phyloP scores from a whole-genome alignment of 139 green algal species.

The Parachlorella kessleri region DNA sequence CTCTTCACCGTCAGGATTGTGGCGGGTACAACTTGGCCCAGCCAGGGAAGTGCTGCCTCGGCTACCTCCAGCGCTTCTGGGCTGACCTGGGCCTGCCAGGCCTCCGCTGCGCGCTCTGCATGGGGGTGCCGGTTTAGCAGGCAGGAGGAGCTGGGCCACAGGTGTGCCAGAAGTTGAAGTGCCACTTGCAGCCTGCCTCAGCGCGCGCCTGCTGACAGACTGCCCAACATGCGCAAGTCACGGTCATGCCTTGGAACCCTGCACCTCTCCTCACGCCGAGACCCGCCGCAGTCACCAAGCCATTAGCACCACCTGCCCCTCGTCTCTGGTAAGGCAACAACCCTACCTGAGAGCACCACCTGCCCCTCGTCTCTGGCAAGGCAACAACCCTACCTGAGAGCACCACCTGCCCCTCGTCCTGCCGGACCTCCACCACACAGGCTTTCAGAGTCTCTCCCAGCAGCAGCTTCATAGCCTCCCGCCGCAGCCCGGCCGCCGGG shows the following conservation, averaged over 20 bases:
- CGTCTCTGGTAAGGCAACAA: no score
- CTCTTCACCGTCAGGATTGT: slow-evolving; percentile 25
- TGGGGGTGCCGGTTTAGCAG: no score
- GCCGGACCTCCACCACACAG: slow-evolving; percentile 1
- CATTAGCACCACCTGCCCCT: not conserved
- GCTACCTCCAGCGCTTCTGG: not conserved
- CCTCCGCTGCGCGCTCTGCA: not conserved
- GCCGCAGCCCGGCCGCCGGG: not conserved
- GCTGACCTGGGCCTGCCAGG: not conserved
- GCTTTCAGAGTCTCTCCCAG: not conserved
- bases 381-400: slow-evolving; percentile 4
- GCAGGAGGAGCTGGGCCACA: no score
- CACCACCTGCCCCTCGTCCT: slow-evolving; percentile 11
- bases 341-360: not conserved
- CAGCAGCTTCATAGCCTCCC: slow-evolving; percentile 12
- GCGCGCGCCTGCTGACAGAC: no score
- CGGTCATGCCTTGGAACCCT: no score
- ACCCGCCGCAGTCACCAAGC: no score
- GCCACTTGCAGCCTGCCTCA: no score
- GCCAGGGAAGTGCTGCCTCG: not conserved
- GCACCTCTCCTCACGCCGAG: no score
- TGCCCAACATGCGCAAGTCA: no score
- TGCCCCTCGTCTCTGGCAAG: slow-evolving; percentile 3
- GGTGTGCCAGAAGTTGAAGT: no score
- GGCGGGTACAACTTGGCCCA: not conserved